Base-by-base conservation (phyloP, 805 yeast genomes). In the Hanseniaspora jakobsenii region DNA sequence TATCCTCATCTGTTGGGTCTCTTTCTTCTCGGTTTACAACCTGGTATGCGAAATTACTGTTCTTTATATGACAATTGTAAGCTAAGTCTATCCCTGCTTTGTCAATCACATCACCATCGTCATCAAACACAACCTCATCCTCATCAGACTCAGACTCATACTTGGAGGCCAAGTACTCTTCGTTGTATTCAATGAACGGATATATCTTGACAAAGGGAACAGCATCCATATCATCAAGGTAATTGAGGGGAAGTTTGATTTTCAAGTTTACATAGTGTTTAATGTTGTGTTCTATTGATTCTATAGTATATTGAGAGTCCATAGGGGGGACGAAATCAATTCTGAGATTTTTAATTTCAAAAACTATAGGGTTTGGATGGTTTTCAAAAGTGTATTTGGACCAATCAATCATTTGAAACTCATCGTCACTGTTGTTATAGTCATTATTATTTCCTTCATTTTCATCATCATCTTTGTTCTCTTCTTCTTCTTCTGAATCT, bases 391-490 rank as follows among this genome's bases (percentile, higher is more conserved):
- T 19, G 13, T 28, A 41, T 9, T 13, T 4, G 1, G 38, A 12
- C 46, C 46, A 41, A 12, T 41, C 46, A 10, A 41, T 41, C 10
- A 17, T 24, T 13, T 31, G 18, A 17, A n/a, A 14, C 29, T 41
- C 47, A 4, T 38, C 29, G 19, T 6, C 32, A 3, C 12, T 32
- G 23, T 36, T 60, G 66, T 4, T 34, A n/a, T 9, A 29, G 19
- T 9, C 21, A 32, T 16, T 19, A 4, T 19, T 34, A 2, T 62
- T 70, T 1, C 61, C 67, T 4, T 53, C 61, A 4, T 54, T 62
- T 1, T 56, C 62, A 2, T 61, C 66, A 6, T 59, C 63, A 1
- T 66, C 71, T 0, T 61, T 64, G 2, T 60, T 64, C 0, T 60
- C 65, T 2, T 55, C 61, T 1, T 55, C 55, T 3, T 54, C 57